phyloP scores from a whole-genome alignment of 768 basidiomycete species.

The Trametes maxima region DNA sequence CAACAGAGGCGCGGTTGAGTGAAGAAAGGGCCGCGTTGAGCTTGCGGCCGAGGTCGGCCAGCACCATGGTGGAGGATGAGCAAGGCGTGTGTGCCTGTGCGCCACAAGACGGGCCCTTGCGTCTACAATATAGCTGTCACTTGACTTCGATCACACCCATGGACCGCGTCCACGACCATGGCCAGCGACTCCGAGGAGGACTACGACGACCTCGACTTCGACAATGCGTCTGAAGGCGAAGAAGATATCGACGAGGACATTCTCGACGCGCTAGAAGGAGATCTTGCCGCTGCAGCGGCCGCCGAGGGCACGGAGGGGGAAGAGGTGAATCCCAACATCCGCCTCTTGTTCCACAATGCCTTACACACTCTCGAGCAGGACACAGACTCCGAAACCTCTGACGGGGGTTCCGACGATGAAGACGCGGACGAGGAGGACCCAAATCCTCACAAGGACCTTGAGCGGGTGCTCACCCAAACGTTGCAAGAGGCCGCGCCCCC shows the following conservation, averaged over 20 bases:
- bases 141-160: conserved; percentile 21
- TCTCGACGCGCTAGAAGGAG: conserved; percentile 58
- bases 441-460: conserved; percentile 54
- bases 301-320: conserved; percentile 70
- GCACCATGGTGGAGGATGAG: conserved; percentile 66
- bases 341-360: conserved; percentile 7
- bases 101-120: conserved; percentile 2
- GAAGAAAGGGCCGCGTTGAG: conserved; percentile 94
- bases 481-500: conserved; percentile 41
- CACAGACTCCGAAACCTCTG: conserved; percentile 61
- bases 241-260: conserved; percentile 61
- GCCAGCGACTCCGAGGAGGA: conserved; percentile 68
- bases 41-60: conserved; percentile 91
- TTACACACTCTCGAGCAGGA: conserved; percentile 41
- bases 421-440: conserved; percentile 42
- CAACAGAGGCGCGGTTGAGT: conserved; percentile 79
- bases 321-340: conserved; percentile 50
- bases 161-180: conserved; percentile 38
- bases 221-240: conserved; percentile 51
- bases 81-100: background rate
- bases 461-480: conserved; percentile 37
- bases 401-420: conserved; percentile 48
- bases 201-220: conserved; percentile 61
- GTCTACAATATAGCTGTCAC: conserved; percentile 11
- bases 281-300: conserved; percentile 35